Base-by-base conservation (phyloP, 306 rosid genomes). In the Vigna reflexopilosa region DNA sequence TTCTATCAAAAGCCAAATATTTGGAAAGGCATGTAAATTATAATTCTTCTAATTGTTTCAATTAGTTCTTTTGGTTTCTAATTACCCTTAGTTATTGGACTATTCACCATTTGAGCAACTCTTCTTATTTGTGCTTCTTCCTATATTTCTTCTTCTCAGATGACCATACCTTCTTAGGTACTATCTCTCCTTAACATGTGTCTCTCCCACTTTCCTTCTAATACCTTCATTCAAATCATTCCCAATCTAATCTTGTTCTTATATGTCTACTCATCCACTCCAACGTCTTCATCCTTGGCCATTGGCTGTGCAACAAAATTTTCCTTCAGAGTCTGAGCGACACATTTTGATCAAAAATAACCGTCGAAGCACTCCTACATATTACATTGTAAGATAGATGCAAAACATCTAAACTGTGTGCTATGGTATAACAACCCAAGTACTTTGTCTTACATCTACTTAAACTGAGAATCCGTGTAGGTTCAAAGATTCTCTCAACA, bases 1-100 rank as follows among this genome's bases (percentile, higher is more conserved):
- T 67, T 67, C 55, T 44, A 67, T 45, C 2, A 67, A 45, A 67
- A 45, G 16, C 13, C 56, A 67, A 67, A 20, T 68, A 13, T 13
- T 20, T 7, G 40, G 14, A 24, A 20, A 24, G 8, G 42, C 24
- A 48, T 48, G 5, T 6, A 36, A 6, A 36, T 36, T 36, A 6
- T 20, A 67, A 22, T 28, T 69, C 42, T 47, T 48, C 28, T 48
- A 47, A 28, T 28, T 14, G 22, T 45, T 47, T 68, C 22, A 14
- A 47, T 69, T 15, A 47, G 44, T 4, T 69, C 16, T 16, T 15
- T 24, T 7, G 16, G 4, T 48, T 17, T 17, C 13, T 26, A 3
- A 7, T 2, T 24, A 3, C n/a, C 54, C 14, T 4, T 12, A 42
- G 13, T 28, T 68, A 68, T 26, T 9, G 16, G 59, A n/a, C 42